Base-by-base conservation (phyloP, 805 yeast species). In the Candida oleophila region DNA sequence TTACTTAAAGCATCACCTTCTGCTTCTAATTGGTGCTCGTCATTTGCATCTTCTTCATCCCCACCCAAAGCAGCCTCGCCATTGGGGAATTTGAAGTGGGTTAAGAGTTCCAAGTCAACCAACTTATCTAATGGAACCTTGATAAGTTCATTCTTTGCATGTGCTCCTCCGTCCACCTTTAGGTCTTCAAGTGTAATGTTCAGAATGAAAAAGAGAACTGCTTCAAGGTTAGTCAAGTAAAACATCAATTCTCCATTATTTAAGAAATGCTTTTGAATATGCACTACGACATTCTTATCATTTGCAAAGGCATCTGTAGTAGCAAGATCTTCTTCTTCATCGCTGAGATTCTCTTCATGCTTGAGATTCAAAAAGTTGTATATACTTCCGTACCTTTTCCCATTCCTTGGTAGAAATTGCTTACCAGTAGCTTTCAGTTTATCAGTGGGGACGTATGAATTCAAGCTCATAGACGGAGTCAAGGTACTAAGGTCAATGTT, bases 181-280 rank as follows among this genome's bases (percentile, higher is more conserved):
- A 71, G 55, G 37, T 68, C 74, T 15, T 53, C 49, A 12, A 69
- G 49, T 1, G 73, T 65, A 4, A 70, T 64, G 41, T 65, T 69
- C 47, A 68, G 64, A 33, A 71, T 55, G 53, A 65, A 72, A 39
- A 57, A 63, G 12, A 70, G 55, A 15, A 68, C 63, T 3, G 77
- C 77, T 45, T 72, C 77, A 44, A 71, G 66, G 51, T 72, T 72
- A 3, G 76, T 71, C 25, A 71, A 55, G 50, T 69, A 71, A 47
- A 62, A 72, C 41, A 61, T 60, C 33, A 65, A 49, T 48, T 71
- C 77, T 1, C 76, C 75, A 22, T 59, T 61, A 51, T 71, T 71
- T 37, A 71, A 58, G 46, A 57, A 66, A 14, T 48, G 55, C 14
- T 49, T 43, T 43, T 56, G 57, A 9, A 71, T 56, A 47, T 55